Base-by-base conservation (phyloP, 2,329 filamentous ascomycete genomes). In the Exophiala sideris region DNA sequence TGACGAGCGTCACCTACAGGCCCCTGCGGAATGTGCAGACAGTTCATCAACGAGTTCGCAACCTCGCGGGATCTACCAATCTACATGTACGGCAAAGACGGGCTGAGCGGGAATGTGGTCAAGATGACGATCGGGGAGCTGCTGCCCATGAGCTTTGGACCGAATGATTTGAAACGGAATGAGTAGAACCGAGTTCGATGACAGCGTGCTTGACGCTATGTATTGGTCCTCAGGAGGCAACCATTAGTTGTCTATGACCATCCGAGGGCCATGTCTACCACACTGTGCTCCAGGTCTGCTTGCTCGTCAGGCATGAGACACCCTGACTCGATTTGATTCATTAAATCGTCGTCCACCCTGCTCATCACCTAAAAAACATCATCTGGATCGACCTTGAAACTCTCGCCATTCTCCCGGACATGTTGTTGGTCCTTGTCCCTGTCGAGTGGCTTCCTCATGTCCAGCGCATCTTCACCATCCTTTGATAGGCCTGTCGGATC, bases 381-480 rank as follows among this genome's bases (percentile, higher is more conserved):
- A 57, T 89, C 84, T 1, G 91, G 89, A 45, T 81, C 77, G 21
- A 99, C 91, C 63, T 82, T 79, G 68, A 89, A 84, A 54, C 83
- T 79, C 75, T 94, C 88, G 14, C 94, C 94, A 64, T 92, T 83
- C 50, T 86, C 82, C 61, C 94, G 82, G 45, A 95, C 80, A 71
- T 95, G 89, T 70, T 88, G 81, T 54, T 80, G 74, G 52, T 86
- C 81, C 70, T 80, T 82, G 73, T 99, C 94, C 66, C 91, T 82
- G 71, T 82, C 88, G 75, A 92, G 83, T 35, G 90, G 83, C 70
- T 96, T 97, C 61, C 94, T 84, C 94, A 99, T 99, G 74, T 99
- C 94, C 70, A 89, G 94, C 14, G 92, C 94, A 75, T 97, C 92
- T 71, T 95, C 91, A 47, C 83, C 82, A 18, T 68, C 67, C 24